A percentile compares a stretch with the other conserved stretches of the same genome.
Evolutionary conservation across 2,329 filamentous ascomycete species (phyloP).

Genomic region (Aplosporella prunicola): DNA sequence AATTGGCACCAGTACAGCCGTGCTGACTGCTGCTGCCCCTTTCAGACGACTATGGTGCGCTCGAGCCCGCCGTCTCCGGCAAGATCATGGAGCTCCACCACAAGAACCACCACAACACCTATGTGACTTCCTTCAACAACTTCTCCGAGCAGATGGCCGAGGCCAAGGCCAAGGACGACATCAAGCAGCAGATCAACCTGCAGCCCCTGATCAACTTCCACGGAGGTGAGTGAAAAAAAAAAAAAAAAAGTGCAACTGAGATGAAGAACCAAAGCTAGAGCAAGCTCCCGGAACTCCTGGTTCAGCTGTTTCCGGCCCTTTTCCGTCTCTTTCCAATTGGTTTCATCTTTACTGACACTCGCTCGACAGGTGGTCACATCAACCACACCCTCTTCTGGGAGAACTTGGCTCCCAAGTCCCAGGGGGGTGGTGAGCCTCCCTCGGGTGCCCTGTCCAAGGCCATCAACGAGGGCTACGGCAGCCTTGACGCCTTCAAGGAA

Average conservation of each 20-base stretch:
- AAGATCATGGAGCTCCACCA: conserved; percentile 97
- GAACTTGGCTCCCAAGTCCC: conserved; percentile 56
- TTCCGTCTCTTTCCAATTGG: no score
- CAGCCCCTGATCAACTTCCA: conserved; percentile 57
- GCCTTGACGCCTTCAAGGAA: conserved; percentile 49
- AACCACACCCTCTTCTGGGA: conserved; percentile 63
- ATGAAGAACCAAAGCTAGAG: no score
- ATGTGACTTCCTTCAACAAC: conserved; percentile 81
- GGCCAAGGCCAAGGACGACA: conserved; percentile 45
- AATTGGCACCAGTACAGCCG: not conserved
- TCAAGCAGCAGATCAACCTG: conserved; percentile 44
- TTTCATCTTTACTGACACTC: no score
- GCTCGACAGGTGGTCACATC: conserved; percentile 47
- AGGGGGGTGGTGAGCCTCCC: conserved; percentile 57
- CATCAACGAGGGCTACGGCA: conserved; percentile 52
- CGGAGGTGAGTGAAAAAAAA: conserved; percentile 37
- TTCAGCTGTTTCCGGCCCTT: no score
- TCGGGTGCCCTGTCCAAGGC: conserved; percentile 47
- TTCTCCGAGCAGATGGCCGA: conserved; percentile 61
- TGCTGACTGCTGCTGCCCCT: not conserved
- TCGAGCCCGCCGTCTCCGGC: conserved; percentile 74
- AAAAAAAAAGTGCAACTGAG: no score
- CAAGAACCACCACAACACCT: conserved; percentile 89
- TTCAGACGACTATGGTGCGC: conserved; percentile 88
- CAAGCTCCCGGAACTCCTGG: no score